Base-by-base conservation (phyloP, 73 alveolate species). In the Paraurostyla sp. region DNA sequence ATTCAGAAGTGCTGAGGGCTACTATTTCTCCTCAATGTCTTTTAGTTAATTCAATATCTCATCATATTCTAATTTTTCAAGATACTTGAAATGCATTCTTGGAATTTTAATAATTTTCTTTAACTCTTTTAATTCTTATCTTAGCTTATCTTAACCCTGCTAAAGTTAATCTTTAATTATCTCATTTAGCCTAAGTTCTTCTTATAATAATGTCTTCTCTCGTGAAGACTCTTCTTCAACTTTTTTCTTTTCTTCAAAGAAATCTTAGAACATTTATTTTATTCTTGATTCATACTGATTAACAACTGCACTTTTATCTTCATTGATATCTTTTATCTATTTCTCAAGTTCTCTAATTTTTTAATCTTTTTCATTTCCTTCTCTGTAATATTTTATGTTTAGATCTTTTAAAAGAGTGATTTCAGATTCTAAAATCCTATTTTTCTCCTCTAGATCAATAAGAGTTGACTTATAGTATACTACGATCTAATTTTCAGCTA, bases 81-180 rank as follows among this genome's bases (percentile, higher is more conserved):
- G 65, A 42, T 89, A 89, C 56, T 89, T 89, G 30, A 68, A 75
- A 38, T 89, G 91, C 83, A 89, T 56, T 49, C 94, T 78, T 62
- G 94, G 94, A 0, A 89, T 68, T 29, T 59, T 65, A 25, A 89
- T 80, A 20, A 89, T 89, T 48, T 48, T 80, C 48, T 89, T 89
- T 7, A 89, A 54, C 80, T 89, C 94, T 36, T 50, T 86, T 0
- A 89, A 23, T 46, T 89, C 94, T 11, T 80, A 48, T 48, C 71
- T 80, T 30, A 89, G 80, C 40, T 80, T 80, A 23, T 87, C 58
- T 49, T 54, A 22, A 30, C 76, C 63, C 38, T 48, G 23, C 35
- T n/a, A 18, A 9, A 87, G 60, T 38, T 59, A 41, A 0, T 51
- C 76, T 54, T 76, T 57, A 23, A 87, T 73, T 0, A 82, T 85